Conservation (phyloP, 371 early-diverging fungal species). For the Mortierella sp. region DNA sequence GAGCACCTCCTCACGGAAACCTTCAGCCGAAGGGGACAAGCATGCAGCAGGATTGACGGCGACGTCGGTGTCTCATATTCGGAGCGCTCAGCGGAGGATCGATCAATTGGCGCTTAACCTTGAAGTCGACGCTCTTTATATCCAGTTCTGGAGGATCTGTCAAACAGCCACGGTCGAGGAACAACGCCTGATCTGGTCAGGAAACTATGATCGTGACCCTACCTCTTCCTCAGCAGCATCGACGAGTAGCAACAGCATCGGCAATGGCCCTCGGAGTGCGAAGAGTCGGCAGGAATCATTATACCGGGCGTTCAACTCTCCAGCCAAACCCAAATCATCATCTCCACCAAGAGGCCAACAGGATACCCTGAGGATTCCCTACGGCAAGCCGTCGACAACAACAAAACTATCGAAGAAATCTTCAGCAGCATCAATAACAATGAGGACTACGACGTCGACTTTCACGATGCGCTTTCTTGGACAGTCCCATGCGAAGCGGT, state of each 20-base stretch:
- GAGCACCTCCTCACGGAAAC: neutral
- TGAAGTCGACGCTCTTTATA: conserved; percentile 33
- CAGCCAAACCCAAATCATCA: conserved; percentile 14
- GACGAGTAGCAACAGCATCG: neutral
- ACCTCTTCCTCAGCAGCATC: neutral
- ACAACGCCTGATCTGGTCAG: conserved; percentile 47
- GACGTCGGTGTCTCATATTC: neutral
- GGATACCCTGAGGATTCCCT: conserved; percentile 3
- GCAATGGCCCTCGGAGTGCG: neutral
- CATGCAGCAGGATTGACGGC: neutral
- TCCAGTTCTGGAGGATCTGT: conserved; percentile 48
- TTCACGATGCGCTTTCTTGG: conserved; percentile 20
- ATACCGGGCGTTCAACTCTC: conserved; percentile 41
- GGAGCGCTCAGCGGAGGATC: conserved; percentile 10
- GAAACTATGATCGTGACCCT: neutral
- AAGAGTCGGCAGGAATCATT: conserved; percentile 19
- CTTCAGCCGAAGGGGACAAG: neutral
- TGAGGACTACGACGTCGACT: neutral
- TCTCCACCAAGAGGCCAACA: conserved; percentile 1
- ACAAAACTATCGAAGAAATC: neutral
- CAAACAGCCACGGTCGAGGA: conserved; percentile 23
- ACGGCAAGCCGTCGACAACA: neutral
- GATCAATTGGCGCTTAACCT: conserved; percentile 17
- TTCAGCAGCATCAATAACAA: neutral
- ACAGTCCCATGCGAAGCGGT: conserved; percentile 39